Evolutionary conservation across 352 stramenopile species (phyloP).

Genomic region (Elongisporangium undulatum): DNA sequence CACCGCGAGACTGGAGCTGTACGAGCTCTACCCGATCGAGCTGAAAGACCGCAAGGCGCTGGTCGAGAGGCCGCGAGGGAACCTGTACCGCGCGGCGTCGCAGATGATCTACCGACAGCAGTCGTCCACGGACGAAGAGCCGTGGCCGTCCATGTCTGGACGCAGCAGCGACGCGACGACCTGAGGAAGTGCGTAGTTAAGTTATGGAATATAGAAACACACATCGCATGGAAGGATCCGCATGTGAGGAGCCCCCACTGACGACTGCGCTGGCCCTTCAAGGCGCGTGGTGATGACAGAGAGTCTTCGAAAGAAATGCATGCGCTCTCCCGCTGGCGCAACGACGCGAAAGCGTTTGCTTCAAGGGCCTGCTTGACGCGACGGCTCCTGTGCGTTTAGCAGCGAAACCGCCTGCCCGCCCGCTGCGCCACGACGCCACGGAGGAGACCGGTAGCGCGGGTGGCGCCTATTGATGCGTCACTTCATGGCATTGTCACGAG

Average conservation of each 20-base stretch:
- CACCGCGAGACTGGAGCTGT: conserved; percentile 10
- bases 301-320: neutral
- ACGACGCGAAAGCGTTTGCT: neutral
- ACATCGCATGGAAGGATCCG: neutral
- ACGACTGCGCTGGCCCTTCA: neutral
- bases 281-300: neutral
- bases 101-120: neutral
- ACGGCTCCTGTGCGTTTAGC: neutral
- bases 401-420: neutral
- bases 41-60: neutral
- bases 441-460: neutral
- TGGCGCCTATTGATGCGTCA: neutral
- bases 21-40: neutral
- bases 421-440: too few relatives aligned
- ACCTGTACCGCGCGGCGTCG: neutral
- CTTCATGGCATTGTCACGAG: neutral
- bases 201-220: neutral
- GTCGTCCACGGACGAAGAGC: neutral
- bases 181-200: neutral
- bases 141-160: neutral
- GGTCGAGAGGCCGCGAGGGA: neutral
- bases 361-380: neutral
- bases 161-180: neutral
- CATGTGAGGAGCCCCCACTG: neutral
- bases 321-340: neutral